Base-by-base conservation (phyloP, 495 filamentous ascomycete genomes). In the Hypoxylon crocopeplum region DNA sequence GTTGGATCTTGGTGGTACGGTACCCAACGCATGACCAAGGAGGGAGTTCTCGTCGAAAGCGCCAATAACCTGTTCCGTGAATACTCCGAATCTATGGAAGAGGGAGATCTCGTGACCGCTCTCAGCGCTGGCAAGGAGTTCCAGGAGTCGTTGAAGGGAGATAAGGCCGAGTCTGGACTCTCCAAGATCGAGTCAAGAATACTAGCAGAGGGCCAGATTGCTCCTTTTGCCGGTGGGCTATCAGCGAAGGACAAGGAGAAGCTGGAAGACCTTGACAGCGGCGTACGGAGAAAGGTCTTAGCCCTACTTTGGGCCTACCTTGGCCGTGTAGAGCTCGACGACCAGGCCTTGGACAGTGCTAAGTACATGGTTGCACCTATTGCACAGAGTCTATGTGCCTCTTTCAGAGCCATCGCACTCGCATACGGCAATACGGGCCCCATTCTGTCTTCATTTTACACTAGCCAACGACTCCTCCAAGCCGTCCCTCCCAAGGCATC, bases 1-100 rank as follows among this genome's bases (percentile, higher is more conserved):
- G 95, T 98, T 30, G 94, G 94, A 20, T 89, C 87, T 27, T 98
- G 94, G 94, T 98, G 94, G 94, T 98, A 98, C 71, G 94, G 94
- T 47, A 96, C 91, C 5, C 91, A 96, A 69, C 82, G 87, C 40
- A 82, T 90, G 69, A 97, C 94, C 15, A 94, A 91, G 73, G 94
- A 98, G 75, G 88, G 88, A 59, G 88, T 98, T 24, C 80, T 96
- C 30, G 86, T 96, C 49, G 90, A 92, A 61, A 97, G 89, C 71
- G 92, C 94, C 50, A 94, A 94, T 64, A 90, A 90, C 50, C 84
- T 98, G 32, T 97, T 98, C 82, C 86, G 85, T 51, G 91, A 94
- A 69, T 98, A 94, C 76, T 84, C 90, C 49, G 92, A 97, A 21
- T 79, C 84, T 53, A 88, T 92, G 56, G 82, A 88, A 39, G 88